These are phyloP conservation scores for Dicorynia guianensis DNA, from an alignment of 306 rosid genomes.

Conservation along the genomic window DNA sequence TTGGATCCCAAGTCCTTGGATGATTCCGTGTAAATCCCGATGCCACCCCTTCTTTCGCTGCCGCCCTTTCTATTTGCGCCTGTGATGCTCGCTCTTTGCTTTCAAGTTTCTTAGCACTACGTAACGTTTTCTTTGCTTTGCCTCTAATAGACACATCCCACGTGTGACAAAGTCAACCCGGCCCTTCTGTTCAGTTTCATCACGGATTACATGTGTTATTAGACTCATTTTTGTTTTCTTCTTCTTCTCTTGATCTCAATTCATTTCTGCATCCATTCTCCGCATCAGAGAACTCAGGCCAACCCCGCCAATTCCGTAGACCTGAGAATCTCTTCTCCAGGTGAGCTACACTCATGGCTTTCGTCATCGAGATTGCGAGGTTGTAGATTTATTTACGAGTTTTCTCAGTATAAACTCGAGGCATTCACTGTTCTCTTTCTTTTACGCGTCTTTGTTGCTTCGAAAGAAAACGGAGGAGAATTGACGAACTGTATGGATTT, in stretches of 20 bases:
- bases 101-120: no score
- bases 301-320: no score
- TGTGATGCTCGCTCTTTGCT: no score
- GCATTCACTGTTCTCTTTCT: background rate
- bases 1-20: background rate
- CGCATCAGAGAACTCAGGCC: background rate
- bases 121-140: background rate
- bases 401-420: background rate
- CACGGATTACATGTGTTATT: background rate
- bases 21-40: background rate
- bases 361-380: no score
- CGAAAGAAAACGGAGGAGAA: background rate
- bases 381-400: background rate
- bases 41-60: background rate
- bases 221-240: background rate
- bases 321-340: conserved; percentile 14
- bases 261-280: background rate
- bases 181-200: background rate
- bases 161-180: background rate
- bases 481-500: no score
- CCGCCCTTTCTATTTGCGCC: no score
- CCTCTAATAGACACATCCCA: no score
- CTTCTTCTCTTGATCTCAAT: background rate
- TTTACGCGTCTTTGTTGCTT: background rate
- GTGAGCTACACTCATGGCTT: background rate